Evolutionary conservation across 768 basidiomycete species (phyloP).

Genomic region (Clitopilus hobsonii): DNA sequence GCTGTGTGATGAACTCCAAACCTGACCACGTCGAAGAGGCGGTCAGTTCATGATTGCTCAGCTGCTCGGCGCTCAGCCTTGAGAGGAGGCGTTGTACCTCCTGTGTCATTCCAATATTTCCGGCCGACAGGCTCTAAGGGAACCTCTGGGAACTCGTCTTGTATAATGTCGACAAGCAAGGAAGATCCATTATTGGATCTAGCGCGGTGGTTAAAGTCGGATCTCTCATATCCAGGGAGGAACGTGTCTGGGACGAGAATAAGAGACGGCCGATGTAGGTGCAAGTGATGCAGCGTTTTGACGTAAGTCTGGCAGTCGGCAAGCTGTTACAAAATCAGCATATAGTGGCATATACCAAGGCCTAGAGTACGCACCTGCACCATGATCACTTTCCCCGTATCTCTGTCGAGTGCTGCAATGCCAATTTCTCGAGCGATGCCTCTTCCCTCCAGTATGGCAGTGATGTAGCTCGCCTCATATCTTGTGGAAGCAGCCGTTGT

Average conservation of each 20-base stretch:
- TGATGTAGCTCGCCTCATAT: conserved; percentile 53
- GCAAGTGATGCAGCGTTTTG: conserved; percentile 84
- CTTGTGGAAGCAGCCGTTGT: conserved; percentile 58
- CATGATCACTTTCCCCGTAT: conserved; percentile 70
- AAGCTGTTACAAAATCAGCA: conserved; percentile 38
- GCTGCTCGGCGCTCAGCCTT: no score
- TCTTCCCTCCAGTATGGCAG: conserved; percentile 72
- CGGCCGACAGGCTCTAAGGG: conserved; percentile 68
- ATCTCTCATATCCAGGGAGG: conserved; percentile 51
- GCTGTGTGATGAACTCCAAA: conserved; percentile 71
- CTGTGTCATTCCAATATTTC: conserved; percentile 82
- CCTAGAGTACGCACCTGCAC: conserved; percentile 55
- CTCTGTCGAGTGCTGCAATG: conserved; percentile 78
- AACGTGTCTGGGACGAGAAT: conserved; percentile 84
- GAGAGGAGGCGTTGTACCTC: conserved; percentile 36
- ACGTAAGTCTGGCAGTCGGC: conserved; percentile 87
- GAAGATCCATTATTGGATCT: conserved; percentile 41
- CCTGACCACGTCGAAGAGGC: conserved; percentile 54
- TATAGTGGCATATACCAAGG: conserved; percentile 4
- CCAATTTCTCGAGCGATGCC: conserved; percentile 83
- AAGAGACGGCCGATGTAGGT: conserved; percentile 63
- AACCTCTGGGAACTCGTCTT: conserved; percentile 67
- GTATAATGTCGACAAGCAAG: conserved; percentile 65
- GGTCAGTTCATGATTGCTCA: no score
- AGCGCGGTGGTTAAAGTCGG: conserved; percentile 38